These are phyloP conservation scores for Fusarium chuoi DNA, from an alignment of 2,329 filamentous ascomycete genomes.

Conservation along the genomic window DNA sequence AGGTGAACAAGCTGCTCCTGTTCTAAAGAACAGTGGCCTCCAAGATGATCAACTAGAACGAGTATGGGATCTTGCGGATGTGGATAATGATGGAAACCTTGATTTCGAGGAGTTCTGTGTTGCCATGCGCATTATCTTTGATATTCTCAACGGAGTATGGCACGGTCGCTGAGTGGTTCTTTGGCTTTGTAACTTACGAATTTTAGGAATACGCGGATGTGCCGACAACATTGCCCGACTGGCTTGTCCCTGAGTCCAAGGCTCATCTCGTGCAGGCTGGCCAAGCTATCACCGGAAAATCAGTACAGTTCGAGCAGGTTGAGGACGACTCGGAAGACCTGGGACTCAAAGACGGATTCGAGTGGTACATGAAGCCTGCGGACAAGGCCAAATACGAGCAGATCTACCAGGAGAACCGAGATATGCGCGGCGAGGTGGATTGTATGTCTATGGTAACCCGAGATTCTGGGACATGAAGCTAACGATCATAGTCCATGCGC, in stretches of 20 bases:
- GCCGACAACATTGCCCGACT: slow-evolving; percentile 87
- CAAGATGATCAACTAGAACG: slow-evolving; percentile 85
- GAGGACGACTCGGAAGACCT: slow-evolving; percentile 84
- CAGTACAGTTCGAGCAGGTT: slow-evolving; percentile 85
- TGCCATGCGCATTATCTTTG: slow-evolving; percentile 97
- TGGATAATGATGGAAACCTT: slow-evolving; percentile 95
- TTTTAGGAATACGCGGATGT: slow-evolving; percentile 87
- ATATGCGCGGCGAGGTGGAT: slow-evolving; percentile 84
- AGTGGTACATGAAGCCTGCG: slow-evolving; percentile 97
- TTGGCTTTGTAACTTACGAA: slow-evolving; percentile 22
- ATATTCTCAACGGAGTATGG: slow-evolving; percentile 89
- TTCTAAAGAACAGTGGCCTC: slow-evolving; percentile 71
- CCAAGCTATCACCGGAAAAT: slow-evolving; percentile 80
- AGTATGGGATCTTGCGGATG: slow-evolving; percentile 97
- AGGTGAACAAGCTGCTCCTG: slow-evolving; percentile 69
- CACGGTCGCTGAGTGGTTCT: neutral
- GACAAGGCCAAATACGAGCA: slow-evolving; percentile 97
- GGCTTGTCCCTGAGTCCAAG: slow-evolving; percentile 96
- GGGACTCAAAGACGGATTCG: slow-evolving; percentile 94
- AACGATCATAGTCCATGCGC: slow-evolving; percentile 70
- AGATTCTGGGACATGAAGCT: neutral
- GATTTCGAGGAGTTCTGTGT: slow-evolving; percentile 99
- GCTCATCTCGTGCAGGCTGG: slow-evolving; percentile 87
- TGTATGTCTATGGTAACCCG: slow-evolving; percentile 63
- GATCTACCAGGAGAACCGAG: slow-evolving; percentile 93